These are phyloP conservation scores for Phlebopus sp. DNA, from an alignment of 1,284 basidiomycete species.

Conservation along the genomic window DNA sequence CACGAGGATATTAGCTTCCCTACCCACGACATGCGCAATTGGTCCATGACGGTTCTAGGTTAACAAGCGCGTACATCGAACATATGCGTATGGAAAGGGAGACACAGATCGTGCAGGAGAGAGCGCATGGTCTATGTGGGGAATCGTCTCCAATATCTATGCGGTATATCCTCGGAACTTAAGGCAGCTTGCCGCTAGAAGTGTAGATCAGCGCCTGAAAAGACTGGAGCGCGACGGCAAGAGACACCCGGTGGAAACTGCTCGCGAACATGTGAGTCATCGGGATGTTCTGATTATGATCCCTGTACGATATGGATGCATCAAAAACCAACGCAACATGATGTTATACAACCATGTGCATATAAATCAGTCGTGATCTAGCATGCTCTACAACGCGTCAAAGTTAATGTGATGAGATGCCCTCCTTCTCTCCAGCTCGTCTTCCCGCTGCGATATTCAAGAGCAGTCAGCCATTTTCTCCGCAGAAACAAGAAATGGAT, in stretches of 20 bases:
- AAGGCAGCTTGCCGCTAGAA: conserved; percentile 71
- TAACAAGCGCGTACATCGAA: conserved; percentile 72
- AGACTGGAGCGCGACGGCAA: conserved; percentile 71
- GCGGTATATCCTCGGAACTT: conserved; percentile 67
- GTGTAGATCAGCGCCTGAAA: conserved; percentile 69
- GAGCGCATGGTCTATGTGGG: conserved; percentile 59
- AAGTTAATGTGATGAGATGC: conserved; percentile 96
- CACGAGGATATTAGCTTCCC: conserved; percentile 44
- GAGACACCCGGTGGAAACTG: conserved; percentile 37
- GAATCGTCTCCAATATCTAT: conserved; percentile 65
- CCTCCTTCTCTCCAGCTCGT: conserved; percentile 85
- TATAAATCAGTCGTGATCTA: conserved; percentile 16
- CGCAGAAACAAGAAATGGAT: not conserved
- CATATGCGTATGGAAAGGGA: conserved; percentile 87
- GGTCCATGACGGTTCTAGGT: conserved; percentile 53
- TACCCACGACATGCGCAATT: conserved; percentile 92
- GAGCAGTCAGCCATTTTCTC: conserved; percentile 7
- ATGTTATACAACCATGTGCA: conserved; percentile 12
- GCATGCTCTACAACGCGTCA: conserved; percentile 69
- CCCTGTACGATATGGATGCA: not conserved
- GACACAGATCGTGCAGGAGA: conserved; percentile 62
- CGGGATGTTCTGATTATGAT: no score
- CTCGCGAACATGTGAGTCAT: conserved; percentile 5
- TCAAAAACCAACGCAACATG: not conserved
- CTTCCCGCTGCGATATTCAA: conserved; percentile 65